phyloP scores from a whole-genome alignment of 169 alveolate species.

The Babesia divergens region DNA sequence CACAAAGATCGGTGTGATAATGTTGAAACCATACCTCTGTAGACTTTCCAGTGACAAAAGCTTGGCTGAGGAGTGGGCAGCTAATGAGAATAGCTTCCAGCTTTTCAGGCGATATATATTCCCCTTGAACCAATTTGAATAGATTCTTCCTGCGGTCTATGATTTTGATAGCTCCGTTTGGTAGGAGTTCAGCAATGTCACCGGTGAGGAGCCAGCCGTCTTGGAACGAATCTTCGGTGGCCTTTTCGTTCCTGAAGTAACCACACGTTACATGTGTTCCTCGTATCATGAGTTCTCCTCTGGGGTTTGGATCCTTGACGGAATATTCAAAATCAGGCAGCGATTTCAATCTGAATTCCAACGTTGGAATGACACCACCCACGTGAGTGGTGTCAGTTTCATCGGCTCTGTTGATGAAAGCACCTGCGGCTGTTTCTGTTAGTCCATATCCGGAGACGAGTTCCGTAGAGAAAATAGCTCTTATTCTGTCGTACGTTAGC shows the following conservation, averaged over 20 bases:
- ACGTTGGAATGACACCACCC: conserved; percentile 87
- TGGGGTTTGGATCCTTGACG: conserved; percentile 63
- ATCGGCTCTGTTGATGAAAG: conserved; percentile 28
- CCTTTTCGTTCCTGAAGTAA: conserved; percentile 82
- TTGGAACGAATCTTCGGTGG: conserved; percentile 82
- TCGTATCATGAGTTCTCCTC: conserved; percentile 75
- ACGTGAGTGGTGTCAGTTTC: conserved; percentile 79
- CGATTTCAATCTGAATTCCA: conserved; percentile 85
- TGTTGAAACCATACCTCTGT: conserved; percentile 54
- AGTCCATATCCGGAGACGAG: conserved; percentile 56
- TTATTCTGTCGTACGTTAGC: conserved; percentile 56
- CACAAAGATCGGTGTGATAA: conserved; percentile 31
- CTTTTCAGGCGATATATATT: conserved; percentile 93
- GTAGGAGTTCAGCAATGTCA: conserved; percentile 86
- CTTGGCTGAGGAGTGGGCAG: conserved; percentile 67
- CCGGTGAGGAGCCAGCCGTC: conserved; percentile 90
- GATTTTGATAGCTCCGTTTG: conserved; percentile 84
- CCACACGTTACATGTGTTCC: conserved; percentile 84
- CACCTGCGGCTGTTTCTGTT: conserved; percentile 64
- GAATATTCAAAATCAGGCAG: conserved; percentile 88
- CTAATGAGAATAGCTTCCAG: conserved; percentile 76
- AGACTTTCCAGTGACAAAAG: conserved; percentile 73
- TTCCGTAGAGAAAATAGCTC: conserved; percentile 67
- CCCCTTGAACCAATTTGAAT: conserved; percentile 93
- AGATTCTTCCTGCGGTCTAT: conserved; percentile 92